Evolutionary conservation across 2,329 filamentous ascomycete genomes (phyloP).

Genomic region (Bisporella sp.): DNA sequence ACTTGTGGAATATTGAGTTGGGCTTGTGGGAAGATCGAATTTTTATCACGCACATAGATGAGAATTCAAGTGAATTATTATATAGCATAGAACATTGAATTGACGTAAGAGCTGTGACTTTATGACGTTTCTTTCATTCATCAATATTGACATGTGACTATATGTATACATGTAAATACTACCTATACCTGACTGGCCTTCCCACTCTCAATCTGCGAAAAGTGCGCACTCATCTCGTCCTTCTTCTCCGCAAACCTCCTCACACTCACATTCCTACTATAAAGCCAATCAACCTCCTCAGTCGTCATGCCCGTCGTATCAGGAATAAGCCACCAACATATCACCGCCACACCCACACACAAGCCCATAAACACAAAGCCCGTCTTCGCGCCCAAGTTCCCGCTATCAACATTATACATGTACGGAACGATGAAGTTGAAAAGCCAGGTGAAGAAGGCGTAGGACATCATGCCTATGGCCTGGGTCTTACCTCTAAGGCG

Average conservation of each 20-base stretch:
- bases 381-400: conserved; percentile 34
- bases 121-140: too few relatives aligned
- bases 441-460: conserved; percentile 18
- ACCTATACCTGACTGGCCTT: too few relatives aligned
- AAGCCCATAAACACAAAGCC: conserved; percentile 34
- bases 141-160: too few relatives aligned
- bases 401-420: conserved; percentile 36
- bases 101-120: too few relatives aligned
- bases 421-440: conserved; percentile 28
- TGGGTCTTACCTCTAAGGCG: conserved; percentile 15
- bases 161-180: too few relatives aligned
- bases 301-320: conserved; percentile 45
- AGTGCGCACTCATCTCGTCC: too few relatives aligned
- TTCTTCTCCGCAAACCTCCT: conserved; percentile 1
- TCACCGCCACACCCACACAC: conserved; percentile 28
- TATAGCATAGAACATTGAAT: too few relatives aligned
- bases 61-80: too few relatives aligned
- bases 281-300: conserved; percentile 38
- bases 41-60: too few relatives aligned
- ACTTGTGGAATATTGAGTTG: too few relatives aligned
- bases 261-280: conserved; percentile 5
- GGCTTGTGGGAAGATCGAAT: too few relatives aligned
- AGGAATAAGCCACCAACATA: conserved; percentile 40
- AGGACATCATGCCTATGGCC: conserved; percentile 11
- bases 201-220: too few relatives aligned